Evolutionary conservation across 2,329 filamentous ascomycete genomes (phyloP), one percentile per base, ranked within the genome.

Genomic region (Epicoccum nigrum): DNA sequence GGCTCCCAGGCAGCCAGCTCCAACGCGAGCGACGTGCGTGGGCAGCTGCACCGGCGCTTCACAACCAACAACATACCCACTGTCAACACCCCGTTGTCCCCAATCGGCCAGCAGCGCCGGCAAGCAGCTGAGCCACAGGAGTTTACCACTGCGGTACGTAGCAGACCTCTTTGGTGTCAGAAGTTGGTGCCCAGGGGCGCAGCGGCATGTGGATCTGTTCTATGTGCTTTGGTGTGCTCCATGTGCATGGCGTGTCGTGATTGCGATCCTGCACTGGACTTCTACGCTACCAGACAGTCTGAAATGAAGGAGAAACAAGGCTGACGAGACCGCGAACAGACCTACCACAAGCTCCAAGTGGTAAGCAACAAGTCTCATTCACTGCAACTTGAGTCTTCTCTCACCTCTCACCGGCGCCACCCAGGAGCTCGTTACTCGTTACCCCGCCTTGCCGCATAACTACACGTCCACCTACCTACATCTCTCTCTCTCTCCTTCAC

Each of bases 51-150:
- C 75, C 87, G 93, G 69, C 88, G 93, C 70, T 97, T 97, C 77
- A 97, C 93, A 58, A 94, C 92, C 51, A 95, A 80, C 66, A 96
- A 77, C 86, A 90, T 77, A 82, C 90, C 76, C 83, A 92, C 82
- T 79, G 54, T 93, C 76, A 88, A 89, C 74, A 90, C 88, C 71
- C 83, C 84, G 55, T 77, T 92, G 69, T 80, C 78, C 43, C 77
- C 82, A 51, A 80, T 80, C 67, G 83, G 81, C 38, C 81, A 83
- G 70, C 78, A 82, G 64, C 72, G 80, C 45, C 72, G 76, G 52
- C 81, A 81, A 67, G 73, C 79, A 44, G 77, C 81, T 38, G 83
- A 85, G 69, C 77, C 78, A 39, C 55, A 79, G 53, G 81, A 83
- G 69, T 72, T 81, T 54, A 74, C 80, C 41, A 80, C 79, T 55